Evolutionary conservation across 2,329 filamentous ascomycete genomes (phyloP).

Genomic region (Colletotrichum karsti): DNA sequence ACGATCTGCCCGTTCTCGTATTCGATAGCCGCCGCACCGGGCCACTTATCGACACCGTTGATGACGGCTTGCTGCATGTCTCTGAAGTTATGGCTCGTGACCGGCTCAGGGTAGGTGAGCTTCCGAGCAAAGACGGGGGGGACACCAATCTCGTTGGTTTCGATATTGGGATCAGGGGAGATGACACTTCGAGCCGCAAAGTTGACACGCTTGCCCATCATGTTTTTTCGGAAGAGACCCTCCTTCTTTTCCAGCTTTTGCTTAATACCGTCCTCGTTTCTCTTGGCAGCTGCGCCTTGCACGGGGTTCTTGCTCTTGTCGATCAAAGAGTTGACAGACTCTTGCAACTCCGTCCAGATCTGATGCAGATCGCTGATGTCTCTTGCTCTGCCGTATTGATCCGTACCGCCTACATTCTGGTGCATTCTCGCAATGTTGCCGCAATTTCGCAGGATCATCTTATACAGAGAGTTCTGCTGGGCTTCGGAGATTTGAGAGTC

Average conservation of each 20-base stretch:
- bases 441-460: conserved; percentile 80
- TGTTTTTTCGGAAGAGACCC: conserved; percentile 97
- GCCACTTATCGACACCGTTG: conserved; percentile 93
- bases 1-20: conserved; percentile 94
- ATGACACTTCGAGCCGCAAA: conserved; percentile 98
- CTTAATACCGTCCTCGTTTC: conserved; percentile 93
- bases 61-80: conserved; percentile 96
- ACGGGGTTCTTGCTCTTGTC: conserved; percentile 88
- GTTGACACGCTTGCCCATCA: conserved; percentile 99
- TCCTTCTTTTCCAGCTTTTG: conserved; percentile 99
- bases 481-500: conserved; percentile 85
- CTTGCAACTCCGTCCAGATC: conserved; percentile 85
- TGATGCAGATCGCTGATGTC: conserved; percentile 82
- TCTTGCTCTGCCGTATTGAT: conserved; percentile 57
- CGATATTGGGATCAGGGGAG: conserved; percentile 97
- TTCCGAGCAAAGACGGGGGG: conserved; percentile 98
- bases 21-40: conserved; percentile 92
- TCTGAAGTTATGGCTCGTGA: conserved; percentile 96
- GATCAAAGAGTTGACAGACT: conserved; percentile 90
- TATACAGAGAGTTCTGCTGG: conserved; percentile 88
- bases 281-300: conserved; percentile 78
- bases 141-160: conserved; percentile 98
- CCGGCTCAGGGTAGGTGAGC: conserved; percentile 94
- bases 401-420: conserved; percentile 43
- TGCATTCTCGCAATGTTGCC: conserved; percentile 79